Conservation (phyloP, 1,284 basidiomycete species). For the Cryptococcus neoformans region DNA sequence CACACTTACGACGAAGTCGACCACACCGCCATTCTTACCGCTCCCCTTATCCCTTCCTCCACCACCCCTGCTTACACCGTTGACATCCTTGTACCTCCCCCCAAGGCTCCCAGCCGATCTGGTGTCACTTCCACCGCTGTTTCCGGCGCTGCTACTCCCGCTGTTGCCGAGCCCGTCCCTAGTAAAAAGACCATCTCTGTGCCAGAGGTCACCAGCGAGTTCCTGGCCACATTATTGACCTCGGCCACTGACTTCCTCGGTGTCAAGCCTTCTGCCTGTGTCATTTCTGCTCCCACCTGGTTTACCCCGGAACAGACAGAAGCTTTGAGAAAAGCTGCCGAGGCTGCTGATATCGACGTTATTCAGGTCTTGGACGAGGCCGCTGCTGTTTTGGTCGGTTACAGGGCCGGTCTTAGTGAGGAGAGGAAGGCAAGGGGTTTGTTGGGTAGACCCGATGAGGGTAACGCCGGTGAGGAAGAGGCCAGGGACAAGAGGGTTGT, state of each 20-base stretch:
- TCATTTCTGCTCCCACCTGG: conserved; percentile 76
- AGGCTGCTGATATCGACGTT: conserved; percentile 78
- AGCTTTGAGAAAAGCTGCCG: conserved; percentile 70
- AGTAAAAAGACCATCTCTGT: conserved; percentile 75
- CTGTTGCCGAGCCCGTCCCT: conserved; percentile 70
- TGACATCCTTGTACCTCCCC: conserved; percentile 73
- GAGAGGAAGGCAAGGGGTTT: conserved; percentile 47
- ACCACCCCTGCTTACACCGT: conserved; percentile 85
- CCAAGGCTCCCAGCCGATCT: conserved; percentile 36
- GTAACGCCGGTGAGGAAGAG: conserved; percentile 50
- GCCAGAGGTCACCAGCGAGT: conserved; percentile 79
- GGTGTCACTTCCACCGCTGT: conserved; percentile 50
- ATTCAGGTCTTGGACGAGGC: conserved; percentile 82
- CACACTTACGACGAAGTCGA: conserved; percentile 62
- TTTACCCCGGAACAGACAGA: conserved; percentile 68
- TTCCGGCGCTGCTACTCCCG: conserved; percentile 64
- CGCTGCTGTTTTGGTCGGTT: conserved; percentile 61
- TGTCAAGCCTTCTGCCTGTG: conserved; percentile 68
- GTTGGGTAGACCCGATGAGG: conserved; percentile 48
- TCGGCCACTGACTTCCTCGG: conserved; percentile 95
- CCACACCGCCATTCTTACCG: conserved; percentile 50
- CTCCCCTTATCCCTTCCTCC: conserved; percentile 60
- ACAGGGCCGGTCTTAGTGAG: conserved; percentile 46
- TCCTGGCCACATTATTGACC: conserved; percentile 76
- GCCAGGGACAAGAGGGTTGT: conserved; percentile 56